Evolutionary conservation across 2,329 filamentous ascomycete genomes (phyloP).

Genomic region (Pestalotiopsis sp.): DNA sequence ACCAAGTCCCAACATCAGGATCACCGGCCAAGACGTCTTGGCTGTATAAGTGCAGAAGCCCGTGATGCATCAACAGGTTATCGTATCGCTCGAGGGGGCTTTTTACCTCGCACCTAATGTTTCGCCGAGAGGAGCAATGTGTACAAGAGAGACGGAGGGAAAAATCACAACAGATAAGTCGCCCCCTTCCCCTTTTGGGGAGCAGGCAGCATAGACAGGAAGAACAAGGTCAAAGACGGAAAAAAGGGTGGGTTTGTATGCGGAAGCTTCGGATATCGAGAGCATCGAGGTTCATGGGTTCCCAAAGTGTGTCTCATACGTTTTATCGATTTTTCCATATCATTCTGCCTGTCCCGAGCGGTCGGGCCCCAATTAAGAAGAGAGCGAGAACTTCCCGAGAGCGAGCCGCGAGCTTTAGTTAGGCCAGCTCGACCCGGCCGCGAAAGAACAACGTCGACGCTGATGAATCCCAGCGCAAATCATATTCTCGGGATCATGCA

Average conservation of each 20-base stretch:
- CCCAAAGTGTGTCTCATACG: neutral
- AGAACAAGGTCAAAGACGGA: neutral
- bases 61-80: neutral
- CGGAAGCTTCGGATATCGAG: neutral
- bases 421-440: too few relatives aligned
- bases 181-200: neutral
- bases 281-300: neutral
- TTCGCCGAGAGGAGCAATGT: neutral
- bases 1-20: neutral
- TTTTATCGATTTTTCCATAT: neutral
- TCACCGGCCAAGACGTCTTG: slow-evolving; percentile 5
- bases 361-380: neutral
- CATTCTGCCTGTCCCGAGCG: neutral
- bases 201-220: neutral
- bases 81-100: neutral
- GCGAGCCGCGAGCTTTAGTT: neutral
- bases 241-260: neutral
- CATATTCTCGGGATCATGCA: too few relatives aligned
- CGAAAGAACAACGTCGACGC: too few relatives aligned
- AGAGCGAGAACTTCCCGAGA: slow-evolving; percentile 1
- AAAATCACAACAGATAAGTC: neutral
- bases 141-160: neutral
- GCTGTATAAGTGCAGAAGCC: neutral
- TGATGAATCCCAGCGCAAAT: too few relatives aligned
- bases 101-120: neutral